Percentiles rank a stretch among this genome's conserved stretches.
These are phyloP conservation scores for Aspergillus sergii DNA, from an alignment of 2,329 filamentous ascomycete species.

Conservation along the genomic window DNA sequence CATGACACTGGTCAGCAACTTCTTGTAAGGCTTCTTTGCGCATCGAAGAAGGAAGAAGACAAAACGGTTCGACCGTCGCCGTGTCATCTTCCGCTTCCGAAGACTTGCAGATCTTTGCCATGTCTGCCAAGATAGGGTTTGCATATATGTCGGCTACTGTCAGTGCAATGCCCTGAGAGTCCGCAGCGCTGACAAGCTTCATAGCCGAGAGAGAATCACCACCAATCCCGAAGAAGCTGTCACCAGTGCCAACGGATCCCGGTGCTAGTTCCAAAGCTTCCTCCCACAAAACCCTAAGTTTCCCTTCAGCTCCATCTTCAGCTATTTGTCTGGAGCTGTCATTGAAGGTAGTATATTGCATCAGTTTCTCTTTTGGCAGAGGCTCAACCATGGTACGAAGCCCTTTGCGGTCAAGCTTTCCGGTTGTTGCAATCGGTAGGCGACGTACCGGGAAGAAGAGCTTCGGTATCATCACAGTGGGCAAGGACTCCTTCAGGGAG, in stretches of 20 bases:
- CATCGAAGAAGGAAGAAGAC: slow-evolving; percentile 27
- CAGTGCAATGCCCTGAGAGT: slow-evolving; percentile 42
- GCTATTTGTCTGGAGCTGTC: slow-evolving; percentile 25
- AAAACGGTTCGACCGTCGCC: slow-evolving; percentile 29
- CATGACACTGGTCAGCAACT: slow-evolving; percentile 32
- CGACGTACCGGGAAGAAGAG: slow-evolving; percentile 46
- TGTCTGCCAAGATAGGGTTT: slow-evolving; percentile 45
- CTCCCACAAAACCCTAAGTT: slow-evolving; percentile 43
- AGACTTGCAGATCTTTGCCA: slow-evolving; percentile 39
- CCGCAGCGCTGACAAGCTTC: slow-evolving; percentile 47
- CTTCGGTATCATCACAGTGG: slow-evolving; percentile 48
- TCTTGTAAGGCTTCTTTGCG: slow-evolving; percentile 30
- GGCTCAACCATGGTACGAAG: slow-evolving; percentile 41
- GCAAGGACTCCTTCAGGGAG: slow-evolving; percentile 33
- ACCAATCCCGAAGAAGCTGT: slow-evolving; percentile 51
- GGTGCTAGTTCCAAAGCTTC: slow-evolving; percentile 40
- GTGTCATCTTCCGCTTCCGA: not conserved
- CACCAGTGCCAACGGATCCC: slow-evolving; percentile 44
- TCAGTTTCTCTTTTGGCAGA: slow-evolving; percentile 37
- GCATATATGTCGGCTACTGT: slow-evolving; percentile 50
- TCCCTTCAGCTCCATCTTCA: slow-evolving; percentile 29
- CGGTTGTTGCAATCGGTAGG: slow-evolving; percentile 47
- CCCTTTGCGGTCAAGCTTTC: slow-evolving; percentile 45
- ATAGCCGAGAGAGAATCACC: slow-evolving; percentile 53
- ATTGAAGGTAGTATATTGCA: slow-evolving; percentile 32